Percentiles rank a stretch among this genome's conserved stretches.
These are phyloP conservation scores for Eucalyptus pauciflora DNA, from an alignment of 345 rosid species.

Conservation along the genomic window DNA sequence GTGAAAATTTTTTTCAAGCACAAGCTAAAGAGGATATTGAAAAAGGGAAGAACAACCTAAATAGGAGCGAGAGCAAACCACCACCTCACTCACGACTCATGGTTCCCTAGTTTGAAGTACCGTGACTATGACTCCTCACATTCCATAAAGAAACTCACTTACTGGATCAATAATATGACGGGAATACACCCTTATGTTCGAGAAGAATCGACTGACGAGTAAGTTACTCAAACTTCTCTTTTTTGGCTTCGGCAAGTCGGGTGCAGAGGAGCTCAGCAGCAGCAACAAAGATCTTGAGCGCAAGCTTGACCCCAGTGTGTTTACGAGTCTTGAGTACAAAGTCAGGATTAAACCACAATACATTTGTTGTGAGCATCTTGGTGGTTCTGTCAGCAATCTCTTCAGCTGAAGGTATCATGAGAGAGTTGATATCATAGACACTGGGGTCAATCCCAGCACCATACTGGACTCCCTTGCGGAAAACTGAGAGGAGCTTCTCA, in stretches of 20 bases:
- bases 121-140: too few species aligned
- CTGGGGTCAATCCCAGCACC: constrained; percentile 97
- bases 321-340: constrained; percentile 90
- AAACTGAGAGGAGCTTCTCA: constrained; percentile 90
- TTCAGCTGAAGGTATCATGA: not conserved
- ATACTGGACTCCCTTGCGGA: constrained; percentile 89
- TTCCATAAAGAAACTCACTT: too few species aligned
- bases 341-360: constrained; percentile 96
- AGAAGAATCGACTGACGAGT: not conserved
- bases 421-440: constrained; percentile 7
- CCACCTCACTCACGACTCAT: too few species aligned
- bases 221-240: too few species aligned
- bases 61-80: too few species aligned
- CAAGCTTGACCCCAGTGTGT: constrained; percentile 82
- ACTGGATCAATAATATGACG: accelerated
- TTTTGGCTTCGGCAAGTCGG: constrained; percentile 56
- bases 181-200: too few species aligned
- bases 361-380: constrained; percentile 90
- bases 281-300: constrained; percentile 66
- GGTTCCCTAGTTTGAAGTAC: too few species aligned
- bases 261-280: constrained; percentile 84
- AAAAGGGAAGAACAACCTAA: too few species aligned
- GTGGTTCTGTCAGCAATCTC: constrained; percentile 82
- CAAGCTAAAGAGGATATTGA: too few species aligned
- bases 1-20: too few species aligned